Evolutionary conservation across 305 asterid genomes (phyloP).

Genomic region (Fraxinus albicans): DNA sequence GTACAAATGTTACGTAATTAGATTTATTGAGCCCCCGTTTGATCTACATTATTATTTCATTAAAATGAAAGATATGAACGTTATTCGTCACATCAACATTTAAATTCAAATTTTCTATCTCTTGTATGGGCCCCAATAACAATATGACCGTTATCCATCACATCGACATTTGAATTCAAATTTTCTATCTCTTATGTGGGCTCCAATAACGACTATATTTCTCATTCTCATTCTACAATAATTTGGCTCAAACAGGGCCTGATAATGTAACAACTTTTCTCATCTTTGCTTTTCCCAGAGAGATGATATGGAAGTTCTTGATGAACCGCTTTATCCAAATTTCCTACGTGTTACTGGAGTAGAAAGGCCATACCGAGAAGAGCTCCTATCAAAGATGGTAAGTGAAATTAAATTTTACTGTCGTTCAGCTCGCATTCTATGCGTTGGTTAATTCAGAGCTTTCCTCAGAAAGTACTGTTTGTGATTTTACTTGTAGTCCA

Average conservation of each 20-base stretch:
- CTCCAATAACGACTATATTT: too few species aligned
- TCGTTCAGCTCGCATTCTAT: neutral
- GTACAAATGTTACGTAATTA: neutral
- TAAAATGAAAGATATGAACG: too few species aligned
- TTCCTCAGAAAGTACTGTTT: neutral
- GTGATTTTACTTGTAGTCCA: neutral
- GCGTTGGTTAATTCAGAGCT: neutral
- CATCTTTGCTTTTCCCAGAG: constrained; percentile 46
- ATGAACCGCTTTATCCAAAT: constrained; percentile 79
- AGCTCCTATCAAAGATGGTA: constrained; percentile 51
- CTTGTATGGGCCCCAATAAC: too few species aligned
- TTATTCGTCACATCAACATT: too few species aligned
- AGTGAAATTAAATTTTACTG: constrained; percentile 6
- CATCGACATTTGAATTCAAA: too few species aligned
- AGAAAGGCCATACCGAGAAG: constrained; percentile 71
- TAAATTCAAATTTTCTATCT: too few species aligned
- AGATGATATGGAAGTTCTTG: constrained; percentile 81
- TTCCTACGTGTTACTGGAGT: constrained; percentile 57
- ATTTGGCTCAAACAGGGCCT: too few species aligned
- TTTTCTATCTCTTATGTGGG: too few species aligned
- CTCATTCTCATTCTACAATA: too few species aligned
- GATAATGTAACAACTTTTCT: neutral
- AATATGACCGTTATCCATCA: too few species aligned
- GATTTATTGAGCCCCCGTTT: too few species aligned
- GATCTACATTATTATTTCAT: too few species aligned